Percentiles rank a stretch among this genome's conserved stretches.
phyloP scores from a whole-genome alignment of 768 basidiomycete genomes.

The Boletus sp. region DNA sequence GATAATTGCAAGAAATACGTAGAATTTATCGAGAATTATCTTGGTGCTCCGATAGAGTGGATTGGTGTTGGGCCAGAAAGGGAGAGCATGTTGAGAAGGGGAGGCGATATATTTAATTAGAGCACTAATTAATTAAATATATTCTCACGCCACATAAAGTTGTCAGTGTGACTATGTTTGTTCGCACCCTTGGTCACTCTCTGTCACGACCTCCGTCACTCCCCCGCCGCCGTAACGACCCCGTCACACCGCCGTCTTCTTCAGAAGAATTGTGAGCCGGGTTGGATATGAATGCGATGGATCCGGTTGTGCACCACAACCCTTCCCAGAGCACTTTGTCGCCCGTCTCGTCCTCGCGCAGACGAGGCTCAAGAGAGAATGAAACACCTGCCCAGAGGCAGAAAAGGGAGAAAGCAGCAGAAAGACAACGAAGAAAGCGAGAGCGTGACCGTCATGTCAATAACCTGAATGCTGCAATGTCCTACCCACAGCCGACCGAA shows the following conservation, averaged over 20 bases:
- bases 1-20: slow-evolving; percentile 84
- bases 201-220: slow-evolving; percentile 37
- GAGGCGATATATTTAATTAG: slow-evolving; percentile 21
- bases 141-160: slow-evolving; percentile 26
- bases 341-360: slow-evolving; percentile 39
- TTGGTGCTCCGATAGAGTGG: slow-evolving; percentile 80
- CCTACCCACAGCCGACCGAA: slow-evolving; percentile 36
- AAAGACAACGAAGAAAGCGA: slow-evolving; percentile 79
- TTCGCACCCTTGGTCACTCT: slow-evolving; percentile 27
- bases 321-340: slow-evolving; percentile 33
- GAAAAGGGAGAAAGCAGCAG: slow-evolving; percentile 86
- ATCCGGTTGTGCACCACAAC: slow-evolving; percentile 33
- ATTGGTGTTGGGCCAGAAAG: slow-evolving; percentile 90
- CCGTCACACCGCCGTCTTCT: slow-evolving; percentile 31
- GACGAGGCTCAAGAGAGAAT: slow-evolving; percentile 61
- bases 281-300: slow-evolving; percentile 32
- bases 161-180: slow-evolving; percentile 23
- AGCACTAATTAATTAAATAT: background rate
- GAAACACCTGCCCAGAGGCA: slow-evolving; percentile 70
- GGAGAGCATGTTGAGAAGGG: slow-evolving; percentile 64
- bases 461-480: slow-evolving; percentile 41
- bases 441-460: slow-evolving; percentile 59
- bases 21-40: slow-evolving; percentile 76
- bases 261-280: slow-evolving; percentile 8
- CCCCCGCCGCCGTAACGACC: slow-evolving; percentile 33